These are phyloP conservation scores for Scenedesmus sp. DNA, from an alignment of 163 green algal species.

Conservation along the genomic window DNA sequence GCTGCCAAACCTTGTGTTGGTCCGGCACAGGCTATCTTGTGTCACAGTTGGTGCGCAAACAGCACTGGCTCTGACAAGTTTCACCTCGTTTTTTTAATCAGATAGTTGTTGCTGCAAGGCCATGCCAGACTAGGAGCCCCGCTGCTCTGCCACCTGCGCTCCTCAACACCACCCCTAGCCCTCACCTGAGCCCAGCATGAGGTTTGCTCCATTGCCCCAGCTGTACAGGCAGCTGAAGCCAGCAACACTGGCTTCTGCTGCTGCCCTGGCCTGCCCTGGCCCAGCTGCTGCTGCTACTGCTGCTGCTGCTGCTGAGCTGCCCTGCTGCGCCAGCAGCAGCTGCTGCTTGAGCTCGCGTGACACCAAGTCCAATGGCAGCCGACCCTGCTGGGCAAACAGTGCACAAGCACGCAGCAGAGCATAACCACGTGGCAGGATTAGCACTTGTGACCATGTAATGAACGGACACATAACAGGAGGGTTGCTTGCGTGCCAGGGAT, in stretches of 20 bases:
- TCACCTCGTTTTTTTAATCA: no score
- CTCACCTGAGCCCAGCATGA: conserved; percentile 89
- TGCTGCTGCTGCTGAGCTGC: conserved; percentile 3
- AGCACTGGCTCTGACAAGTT: no score
- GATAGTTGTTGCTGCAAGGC: no score
- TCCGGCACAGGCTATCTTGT: no score
- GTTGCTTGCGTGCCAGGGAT: no score
- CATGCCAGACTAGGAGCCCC: background rate
- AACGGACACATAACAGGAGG: no score
- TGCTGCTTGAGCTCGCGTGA: conserved; percentile 65
- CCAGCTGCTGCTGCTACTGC: conserved; percentile 14
- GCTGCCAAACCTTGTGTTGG: no score
- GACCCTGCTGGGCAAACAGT: background rate
- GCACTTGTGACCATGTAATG: background rate
- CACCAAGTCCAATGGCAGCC: conserved; percentile 79
- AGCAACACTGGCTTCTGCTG: background rate
- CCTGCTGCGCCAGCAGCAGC: background rate
- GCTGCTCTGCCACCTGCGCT: background rate
- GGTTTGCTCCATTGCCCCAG: conserved; percentile 95
- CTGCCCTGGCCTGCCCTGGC: background rate
- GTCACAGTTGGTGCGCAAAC: no score
- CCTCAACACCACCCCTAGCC: no score
- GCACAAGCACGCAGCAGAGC: background rate
- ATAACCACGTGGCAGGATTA: background rate
- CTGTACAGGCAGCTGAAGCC: conserved; percentile 73